Evolutionary conservation across 2,329 filamentous ascomycete species (phyloP), one percentile per base, ranked within the genome.

Genomic region (Nothopassalora personata): DNA sequence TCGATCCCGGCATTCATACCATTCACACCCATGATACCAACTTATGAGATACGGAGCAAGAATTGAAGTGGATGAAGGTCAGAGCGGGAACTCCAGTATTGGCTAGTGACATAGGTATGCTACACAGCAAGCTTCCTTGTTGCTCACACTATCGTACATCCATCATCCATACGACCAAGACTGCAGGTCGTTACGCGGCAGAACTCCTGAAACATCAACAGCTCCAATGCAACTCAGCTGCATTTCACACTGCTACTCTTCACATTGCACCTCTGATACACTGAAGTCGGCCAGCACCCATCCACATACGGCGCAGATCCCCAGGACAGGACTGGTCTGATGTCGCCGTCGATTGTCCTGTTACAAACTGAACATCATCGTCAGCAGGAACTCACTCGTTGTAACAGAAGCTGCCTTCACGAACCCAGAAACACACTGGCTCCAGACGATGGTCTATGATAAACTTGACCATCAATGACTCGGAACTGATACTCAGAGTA

Each of bases 1-100:
- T 36, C 19, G n/a, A 4, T 19, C n/a, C 33, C 31, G 47, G 23
- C 11, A 18, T 52, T n/a, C 7, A 48, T 48, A 18, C 46, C 1
- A 52, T 57, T 45, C 43, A 47, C 13, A 23, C 28, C 46, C 23
- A 46, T 47, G 50, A 58, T 58, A 58, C 56, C 56, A 53, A 48
- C 23, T 47, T 47, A 31, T 46, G 2, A 27, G 46, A 49, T 15
- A 43, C 39, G 39, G 39, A 43, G 39, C 39, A 43, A 43, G 39
- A 2, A 8, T 43, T 43, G 39, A 43, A n/a, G 39, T 18, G 18
- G 39, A 43, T 43, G 39, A 43, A 43, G 18, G 2, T 43, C 39
- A 11, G 11, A 4, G 31, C 31, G 1, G 2, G 3, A 34, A 34
- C 2, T 5, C 5, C 39, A 43, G 39, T 43, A 43, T n/a, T 43